A percentile compares a stretch with the other conserved stretches of the same genome.
phyloP scores from a whole-genome alignment of 163 green algal genomes.

The Scenedesmus sp. region DNA sequence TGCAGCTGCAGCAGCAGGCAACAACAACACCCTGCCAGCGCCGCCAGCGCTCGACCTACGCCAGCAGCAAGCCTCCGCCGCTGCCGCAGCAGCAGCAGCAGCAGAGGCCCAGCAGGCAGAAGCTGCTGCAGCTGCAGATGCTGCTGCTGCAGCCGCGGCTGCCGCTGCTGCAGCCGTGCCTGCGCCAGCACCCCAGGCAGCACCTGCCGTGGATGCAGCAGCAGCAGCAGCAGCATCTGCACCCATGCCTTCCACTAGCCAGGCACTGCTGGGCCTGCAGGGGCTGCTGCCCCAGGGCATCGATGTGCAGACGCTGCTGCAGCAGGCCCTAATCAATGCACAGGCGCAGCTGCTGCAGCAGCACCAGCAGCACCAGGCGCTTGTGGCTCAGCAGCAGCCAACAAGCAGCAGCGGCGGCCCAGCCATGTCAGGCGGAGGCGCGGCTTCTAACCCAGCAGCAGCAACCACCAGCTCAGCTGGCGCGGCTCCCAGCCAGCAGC shows the following conservation, averaged over 20 bases:
- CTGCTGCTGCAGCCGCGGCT: constrained; percentile 3
- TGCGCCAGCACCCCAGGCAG: background rate
- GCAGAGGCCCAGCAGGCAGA: background rate
- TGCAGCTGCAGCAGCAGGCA: background rate
- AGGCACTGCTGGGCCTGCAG: background rate
- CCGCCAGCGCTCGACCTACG: background rate
- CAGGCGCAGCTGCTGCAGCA: constrained; percentile 40
- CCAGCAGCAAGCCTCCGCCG: background rate
- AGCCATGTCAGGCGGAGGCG: background rate
- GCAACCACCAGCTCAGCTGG: background rate
- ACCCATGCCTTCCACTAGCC: background rate
- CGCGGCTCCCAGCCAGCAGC: background rate
- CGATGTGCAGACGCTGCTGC: constrained; percentile 35
- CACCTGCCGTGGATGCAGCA: background rate
- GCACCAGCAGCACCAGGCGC: background rate
- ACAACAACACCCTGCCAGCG: background rate
- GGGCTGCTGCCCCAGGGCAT: constrained; percentile 16
- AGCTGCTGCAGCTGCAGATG: background rate
- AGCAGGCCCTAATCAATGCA: constrained; percentile 35
- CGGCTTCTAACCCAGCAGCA: background rate
- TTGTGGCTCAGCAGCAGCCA: background rate
- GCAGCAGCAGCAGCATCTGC: constrained; percentile 4
- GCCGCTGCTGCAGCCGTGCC: background rate
- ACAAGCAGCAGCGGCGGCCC: background rate
- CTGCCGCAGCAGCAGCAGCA: constrained; percentile 3